A percentile compares a stretch with the other conserved stretches of the same genome.
These are phyloP conservation scores for Daldinia vernicosa DNA, from an alignment of 495 filamentous ascomycete species.

Conservation along the genomic window DNA sequence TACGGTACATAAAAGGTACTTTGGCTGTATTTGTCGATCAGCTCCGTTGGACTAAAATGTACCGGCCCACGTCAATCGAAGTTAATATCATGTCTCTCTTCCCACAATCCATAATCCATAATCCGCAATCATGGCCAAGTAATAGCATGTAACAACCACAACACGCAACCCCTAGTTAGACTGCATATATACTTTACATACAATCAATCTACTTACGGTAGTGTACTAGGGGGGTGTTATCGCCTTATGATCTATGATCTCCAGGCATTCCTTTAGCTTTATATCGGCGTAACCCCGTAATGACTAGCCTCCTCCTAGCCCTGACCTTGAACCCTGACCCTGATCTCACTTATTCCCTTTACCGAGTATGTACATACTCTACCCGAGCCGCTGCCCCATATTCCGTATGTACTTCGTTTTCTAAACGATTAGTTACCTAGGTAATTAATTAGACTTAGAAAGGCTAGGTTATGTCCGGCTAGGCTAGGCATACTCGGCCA, in stretches of 20 bases:
- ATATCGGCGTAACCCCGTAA: constrained; percentile 38
- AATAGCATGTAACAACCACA: neutral
- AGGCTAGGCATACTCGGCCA: constrained; percentile 32
- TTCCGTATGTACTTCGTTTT: constrained; percentile 15
- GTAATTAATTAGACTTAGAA: neutral
- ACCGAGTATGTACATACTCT: constrained; percentile 27
- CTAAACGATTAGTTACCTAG: constrained; percentile 10
- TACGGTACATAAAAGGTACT: constrained; percentile 32
- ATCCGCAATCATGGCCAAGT: neutral
- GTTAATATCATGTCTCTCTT: constrained; percentile 30
- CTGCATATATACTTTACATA: constrained; percentile 4
- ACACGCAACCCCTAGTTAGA: neutral
- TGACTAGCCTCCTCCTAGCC: constrained; percentile 8
- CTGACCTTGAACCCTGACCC: constrained; percentile 7
- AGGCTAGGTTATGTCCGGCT: constrained; percentile 4
- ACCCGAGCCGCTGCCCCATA: constrained; percentile 30
- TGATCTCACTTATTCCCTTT: constrained; percentile 31
- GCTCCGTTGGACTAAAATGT: constrained; percentile 41
- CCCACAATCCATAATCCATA: neutral
- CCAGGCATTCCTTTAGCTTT: constrained; percentile 29
- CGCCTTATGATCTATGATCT: constrained; percentile 42
- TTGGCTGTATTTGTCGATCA: constrained; percentile 40
- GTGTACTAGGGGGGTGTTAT: constrained; percentile 8
- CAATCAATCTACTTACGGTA: neutral
- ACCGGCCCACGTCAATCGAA: constrained; percentile 33